phyloP scores from a whole-genome alignment of 129 eudicot species.

The Logfia minima region DNA sequence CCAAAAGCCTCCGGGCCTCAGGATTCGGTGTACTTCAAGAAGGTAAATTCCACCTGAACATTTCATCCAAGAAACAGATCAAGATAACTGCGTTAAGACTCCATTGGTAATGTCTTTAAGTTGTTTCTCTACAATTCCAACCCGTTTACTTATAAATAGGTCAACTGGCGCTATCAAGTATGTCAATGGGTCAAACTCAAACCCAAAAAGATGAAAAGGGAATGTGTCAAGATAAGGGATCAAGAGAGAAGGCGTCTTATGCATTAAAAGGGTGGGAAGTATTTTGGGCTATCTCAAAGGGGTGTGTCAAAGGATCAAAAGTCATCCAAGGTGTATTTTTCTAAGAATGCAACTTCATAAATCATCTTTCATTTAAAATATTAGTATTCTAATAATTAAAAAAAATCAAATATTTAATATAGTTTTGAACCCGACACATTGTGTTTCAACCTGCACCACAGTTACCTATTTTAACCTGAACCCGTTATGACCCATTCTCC shows the following conservation, averaged over 20 bases:
- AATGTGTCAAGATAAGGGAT: background rate
- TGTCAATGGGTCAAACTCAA: background rate
- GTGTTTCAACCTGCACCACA: background rate
- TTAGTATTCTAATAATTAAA: too few species aligned
- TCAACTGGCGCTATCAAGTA: background rate
- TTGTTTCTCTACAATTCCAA: background rate
- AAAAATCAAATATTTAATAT: too few species aligned
- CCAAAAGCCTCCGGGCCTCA: conserved; percentile 99
- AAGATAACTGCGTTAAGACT: conserved; percentile 3
- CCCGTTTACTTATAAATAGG: background rate
- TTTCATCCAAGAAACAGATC: conserved; percentile 4
- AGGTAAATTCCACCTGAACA: conserved; percentile 90
- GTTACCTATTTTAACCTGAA: too few species aligned
- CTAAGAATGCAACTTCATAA: background rate
- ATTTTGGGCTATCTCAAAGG: too few species aligned
- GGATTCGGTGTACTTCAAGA: conserved; percentile 86
- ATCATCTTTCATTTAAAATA: background rate
- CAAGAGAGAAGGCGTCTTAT: too few species aligned
- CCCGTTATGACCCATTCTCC: background rate
- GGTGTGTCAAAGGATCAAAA: background rate
- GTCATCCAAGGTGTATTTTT: background rate
- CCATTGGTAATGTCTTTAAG: background rate
- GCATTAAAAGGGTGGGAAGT: too few species aligned
- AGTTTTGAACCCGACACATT: background rate
- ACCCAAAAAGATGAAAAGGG: background rate